These are phyloP conservation scores for Melampsora allii-populina DNA, from an alignment of 1,284 basidiomycete species.

Conservation along the genomic window DNA sequence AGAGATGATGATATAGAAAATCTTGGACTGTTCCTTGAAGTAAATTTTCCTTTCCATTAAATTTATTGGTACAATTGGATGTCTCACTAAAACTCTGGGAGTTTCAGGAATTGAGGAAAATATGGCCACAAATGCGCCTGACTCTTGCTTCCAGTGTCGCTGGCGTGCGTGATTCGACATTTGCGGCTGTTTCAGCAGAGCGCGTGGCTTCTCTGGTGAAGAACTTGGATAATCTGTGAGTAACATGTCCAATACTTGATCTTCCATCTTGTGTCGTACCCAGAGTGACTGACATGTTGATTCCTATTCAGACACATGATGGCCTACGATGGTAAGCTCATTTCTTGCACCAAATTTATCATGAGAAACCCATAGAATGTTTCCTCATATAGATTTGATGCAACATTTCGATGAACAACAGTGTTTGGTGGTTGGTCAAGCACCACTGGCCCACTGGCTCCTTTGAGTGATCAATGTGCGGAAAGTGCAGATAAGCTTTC, in stretches of 20 bases:
- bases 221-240: constrained; percentile 31
- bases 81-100: neutral
- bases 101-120: constrained; percentile 22
- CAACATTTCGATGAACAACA: neutral
- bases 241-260: neutral
- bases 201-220: constrained; percentile 7
- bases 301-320: constrained; percentile 17
- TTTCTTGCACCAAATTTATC: neutral
- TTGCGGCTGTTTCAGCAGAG: constrained; percentile 6
- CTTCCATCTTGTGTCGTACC: neutral
- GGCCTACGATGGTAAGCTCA: constrained; percentile 35
- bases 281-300: neutral
- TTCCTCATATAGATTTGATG: neutral
- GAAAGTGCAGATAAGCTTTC: constrained; percentile 24
- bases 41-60: neutral
- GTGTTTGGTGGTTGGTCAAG: constrained; percentile 32
- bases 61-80: neutral
- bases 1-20: constrained; percentile 13
- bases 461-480: constrained; percentile 20
- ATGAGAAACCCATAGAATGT: neutral
- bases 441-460: constrained; percentile 37
- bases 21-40: constrained; percentile 20
- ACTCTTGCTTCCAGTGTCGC: constrained; percentile 9
- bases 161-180: constrained; percentile 16
- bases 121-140: constrained; percentile 26